Conservation (phyloP, 2,329 filamentous ascomycete species). For the Diaporthe aspalathi region DNA sequence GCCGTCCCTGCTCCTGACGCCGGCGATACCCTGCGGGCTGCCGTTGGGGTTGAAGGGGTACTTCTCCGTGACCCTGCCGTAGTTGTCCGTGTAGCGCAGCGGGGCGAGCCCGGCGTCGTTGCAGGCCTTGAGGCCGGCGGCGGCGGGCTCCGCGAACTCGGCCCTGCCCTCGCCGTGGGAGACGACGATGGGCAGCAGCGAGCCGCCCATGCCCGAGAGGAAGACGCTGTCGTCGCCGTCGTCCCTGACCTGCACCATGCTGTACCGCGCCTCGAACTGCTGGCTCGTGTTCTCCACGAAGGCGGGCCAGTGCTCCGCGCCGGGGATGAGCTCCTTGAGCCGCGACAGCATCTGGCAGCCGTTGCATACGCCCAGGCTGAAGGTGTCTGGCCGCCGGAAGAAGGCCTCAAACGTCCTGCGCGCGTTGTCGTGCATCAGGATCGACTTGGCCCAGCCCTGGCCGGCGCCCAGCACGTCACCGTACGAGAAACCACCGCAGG, state of each 20-base stretch:
- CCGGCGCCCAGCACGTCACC: constrained; percentile 90
- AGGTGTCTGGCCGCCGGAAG: constrained; percentile 90
- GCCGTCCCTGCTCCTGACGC: constrained; percentile 80
- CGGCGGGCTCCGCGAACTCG: constrained; percentile 67
- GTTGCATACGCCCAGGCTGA: constrained; percentile 94
- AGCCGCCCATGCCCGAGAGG: constrained; percentile 87
- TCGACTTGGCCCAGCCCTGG: constrained; percentile 94
- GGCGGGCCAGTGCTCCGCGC: constrained; percentile 83
- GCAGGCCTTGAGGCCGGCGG: constrained; percentile 62
- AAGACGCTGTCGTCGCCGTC: constrained; percentile 76
- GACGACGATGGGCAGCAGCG: constrained; percentile 84
- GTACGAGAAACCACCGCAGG: constrained; percentile 97
- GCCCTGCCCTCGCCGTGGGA: constrained; percentile 94
- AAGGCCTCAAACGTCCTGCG: constrained; percentile 84
- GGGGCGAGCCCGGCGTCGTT: constrained; percentile 77
- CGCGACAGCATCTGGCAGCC: constrained; percentile 95
- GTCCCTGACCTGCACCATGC: constrained; percentile 82
- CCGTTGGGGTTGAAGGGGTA: constrained; percentile 94
- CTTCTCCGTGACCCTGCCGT: constrained; percentile 76
- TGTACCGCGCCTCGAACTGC: constrained; percentile 90
- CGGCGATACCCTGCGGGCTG: constrained; percentile 83
- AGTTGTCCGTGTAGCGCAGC: constrained; percentile 88
- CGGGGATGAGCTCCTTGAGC: constrained; percentile 86
- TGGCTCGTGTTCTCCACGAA: constrained; percentile 88
- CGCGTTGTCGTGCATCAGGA: constrained; percentile 83